A percentile compares a stretch with the other conserved stretches of the same genome.
Evolutionary conservation across 2,329 filamentous ascomycete species (phyloP).

Genomic region (Fusarium falciforme): DNA sequence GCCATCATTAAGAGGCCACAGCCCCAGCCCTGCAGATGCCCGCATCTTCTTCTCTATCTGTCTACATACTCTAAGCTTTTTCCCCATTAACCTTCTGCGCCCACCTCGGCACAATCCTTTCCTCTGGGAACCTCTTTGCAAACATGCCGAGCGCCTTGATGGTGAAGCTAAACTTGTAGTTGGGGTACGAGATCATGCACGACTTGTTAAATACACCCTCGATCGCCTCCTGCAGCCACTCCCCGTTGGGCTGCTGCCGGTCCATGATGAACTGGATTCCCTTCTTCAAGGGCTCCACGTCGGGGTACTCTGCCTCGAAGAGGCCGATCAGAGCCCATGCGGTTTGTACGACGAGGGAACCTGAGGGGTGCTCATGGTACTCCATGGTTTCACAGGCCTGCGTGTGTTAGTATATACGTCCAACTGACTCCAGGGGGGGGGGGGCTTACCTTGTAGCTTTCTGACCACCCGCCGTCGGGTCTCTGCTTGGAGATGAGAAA

Average conservation of each 20-base stretch:
- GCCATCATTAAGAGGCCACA: not conserved
- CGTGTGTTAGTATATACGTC: constrained; percentile 20
- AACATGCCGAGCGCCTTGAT: constrained; percentile 96
- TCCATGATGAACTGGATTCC: constrained; percentile 86
- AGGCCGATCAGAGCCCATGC: constrained; percentile 88
- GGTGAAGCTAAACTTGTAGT: constrained; percentile 97
- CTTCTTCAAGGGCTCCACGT: constrained; percentile 76
- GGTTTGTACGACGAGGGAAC: constrained; percentile 93
- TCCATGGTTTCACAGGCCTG: constrained; percentile 80
- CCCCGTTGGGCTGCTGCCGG: constrained; percentile 87
- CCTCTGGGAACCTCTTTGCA: constrained; percentile 76
- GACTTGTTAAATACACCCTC: constrained; percentile 99
- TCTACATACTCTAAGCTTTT: not conserved
- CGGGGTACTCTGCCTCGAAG: constrained; percentile 84
- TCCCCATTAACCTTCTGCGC: constrained; percentile 6
- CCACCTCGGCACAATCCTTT: constrained; percentile 57
- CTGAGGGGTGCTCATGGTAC: constrained; percentile 79
- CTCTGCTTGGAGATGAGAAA: constrained; percentile 89
- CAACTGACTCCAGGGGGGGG: not conserved
- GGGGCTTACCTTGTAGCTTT: constrained; percentile 79
- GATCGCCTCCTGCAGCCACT: constrained; percentile 95
- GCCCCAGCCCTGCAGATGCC: not conserved
- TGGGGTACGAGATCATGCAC: constrained; percentile 99
- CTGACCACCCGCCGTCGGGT: constrained; percentile 94
- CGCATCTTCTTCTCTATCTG: not conserved